Percentiles rank a stretch among this genome's conserved stretches.
Evolutionary conservation across 164 flowering plant species (phyloP).

Genomic region (Pachysandra terminalis): DNA sequence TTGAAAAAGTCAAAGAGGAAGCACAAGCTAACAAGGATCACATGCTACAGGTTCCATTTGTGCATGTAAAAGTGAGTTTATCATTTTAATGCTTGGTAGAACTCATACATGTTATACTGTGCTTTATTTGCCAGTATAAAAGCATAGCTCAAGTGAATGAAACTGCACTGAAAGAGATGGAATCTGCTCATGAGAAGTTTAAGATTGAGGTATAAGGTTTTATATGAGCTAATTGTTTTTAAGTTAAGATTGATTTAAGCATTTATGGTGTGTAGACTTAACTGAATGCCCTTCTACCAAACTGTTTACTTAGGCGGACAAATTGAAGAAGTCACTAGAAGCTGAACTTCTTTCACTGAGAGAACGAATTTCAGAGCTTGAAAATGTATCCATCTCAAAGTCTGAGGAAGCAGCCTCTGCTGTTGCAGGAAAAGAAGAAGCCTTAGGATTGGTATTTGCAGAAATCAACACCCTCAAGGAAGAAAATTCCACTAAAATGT

Average conservation of each 20-base stretch:
- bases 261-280: background rate
- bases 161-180: constrained; percentile 80
- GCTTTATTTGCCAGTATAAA: constrained; percentile 60
- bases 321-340: constrained; percentile 60
- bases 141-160: constrained; percentile 87
- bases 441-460: constrained; percentile 50
- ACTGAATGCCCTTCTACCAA: background rate
- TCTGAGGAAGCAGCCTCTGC: constrained; percentile 55
- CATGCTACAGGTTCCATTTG: constrained; percentile 73
- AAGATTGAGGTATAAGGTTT: constrained; percentile 56
- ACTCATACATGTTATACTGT: background rate
- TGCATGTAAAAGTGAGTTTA: background rate
- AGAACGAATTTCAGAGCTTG: constrained; percentile 57
- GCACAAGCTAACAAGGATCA: constrained; percentile 66
- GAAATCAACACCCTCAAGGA: constrained; percentile 61
- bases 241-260: background rate
- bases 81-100: background rate
- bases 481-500: constrained; percentile 49
- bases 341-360: constrained; percentile 58
- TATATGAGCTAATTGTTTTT: background rate
- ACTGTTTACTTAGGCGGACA: constrained; percentile 47
- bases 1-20: constrained; percentile 61
- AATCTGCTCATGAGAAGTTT: constrained; percentile 62
- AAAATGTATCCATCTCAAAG: constrained; percentile 42
- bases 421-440: constrained; percentile 59